These are phyloP conservation scores for Filosporella fistucella DNA, from an alignment of 495 filamentous ascomycete species.

Conservation along the genomic window DNA sequence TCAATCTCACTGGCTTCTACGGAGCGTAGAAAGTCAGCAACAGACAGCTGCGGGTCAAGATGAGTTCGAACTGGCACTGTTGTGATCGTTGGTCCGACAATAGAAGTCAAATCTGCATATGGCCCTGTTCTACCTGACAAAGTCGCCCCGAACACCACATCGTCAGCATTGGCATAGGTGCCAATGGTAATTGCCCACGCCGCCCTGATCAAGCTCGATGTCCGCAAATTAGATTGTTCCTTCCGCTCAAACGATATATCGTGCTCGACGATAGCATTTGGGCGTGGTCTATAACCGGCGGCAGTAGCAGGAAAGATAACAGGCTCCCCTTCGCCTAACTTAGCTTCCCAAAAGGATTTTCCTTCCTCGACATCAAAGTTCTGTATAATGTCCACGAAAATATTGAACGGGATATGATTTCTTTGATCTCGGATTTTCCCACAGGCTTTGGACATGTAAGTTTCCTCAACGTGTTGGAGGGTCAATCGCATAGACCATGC, in stretches of 20 bases:
- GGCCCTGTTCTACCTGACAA: background rate
- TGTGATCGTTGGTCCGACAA: conserved; percentile 4
- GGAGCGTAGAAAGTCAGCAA: conserved; percentile 34
- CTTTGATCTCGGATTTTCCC: background rate
- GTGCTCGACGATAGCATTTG: background rate
- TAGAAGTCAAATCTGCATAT: background rate
- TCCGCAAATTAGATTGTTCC: background rate
- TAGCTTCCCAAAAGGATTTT: background rate
- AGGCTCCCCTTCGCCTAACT: background rate
- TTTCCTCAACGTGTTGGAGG: conserved; percentile 10
- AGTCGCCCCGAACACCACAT: conserved; percentile 36
- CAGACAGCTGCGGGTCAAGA: conserved; percentile 54
- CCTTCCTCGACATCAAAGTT: background rate
- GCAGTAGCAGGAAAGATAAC: background rate
- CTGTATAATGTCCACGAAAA: background rate
- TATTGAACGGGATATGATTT: background rate
- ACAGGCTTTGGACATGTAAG: background rate
- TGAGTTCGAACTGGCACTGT: conserved; percentile 22
- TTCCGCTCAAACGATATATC: background rate
- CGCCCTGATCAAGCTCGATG: conserved; percentile 22
- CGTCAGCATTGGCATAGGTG: background rate
- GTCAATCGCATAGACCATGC: conserved; percentile 58
- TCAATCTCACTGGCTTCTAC: background rate
- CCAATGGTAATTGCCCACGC: conserved; percentile 33
- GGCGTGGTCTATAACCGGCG: background rate